Conservation (phyloP, 768 basidiomycete species). For the Pulveroboletus frians region DNA sequence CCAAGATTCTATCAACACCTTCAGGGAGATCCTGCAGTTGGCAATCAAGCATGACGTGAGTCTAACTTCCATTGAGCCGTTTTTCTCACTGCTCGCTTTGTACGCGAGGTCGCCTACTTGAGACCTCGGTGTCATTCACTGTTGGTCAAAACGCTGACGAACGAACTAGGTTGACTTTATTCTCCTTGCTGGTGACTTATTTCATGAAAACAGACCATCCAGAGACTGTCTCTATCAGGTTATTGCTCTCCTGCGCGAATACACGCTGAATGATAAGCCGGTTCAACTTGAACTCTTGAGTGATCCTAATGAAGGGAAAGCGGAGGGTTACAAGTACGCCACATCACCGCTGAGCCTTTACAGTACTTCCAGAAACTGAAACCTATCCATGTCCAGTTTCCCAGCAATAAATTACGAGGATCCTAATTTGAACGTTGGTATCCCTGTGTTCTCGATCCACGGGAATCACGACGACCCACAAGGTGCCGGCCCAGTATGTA, state of each 20-base stretch:
- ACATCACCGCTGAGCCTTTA: not conserved
- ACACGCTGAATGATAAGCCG: conserved; percentile 82
- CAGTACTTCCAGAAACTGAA: not conserved
- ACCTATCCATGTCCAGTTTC: conserved; percentile 51
- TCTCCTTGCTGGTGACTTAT: conserved; percentile 91
- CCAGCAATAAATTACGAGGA: conserved; percentile 98
- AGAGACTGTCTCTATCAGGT: conserved; percentile 85
- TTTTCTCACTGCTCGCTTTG: not conserved
- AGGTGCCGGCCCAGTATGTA: conserved; percentile 80
- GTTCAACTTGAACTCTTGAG: conserved; percentile 89
- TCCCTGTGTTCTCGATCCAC: conserved; percentile 99
- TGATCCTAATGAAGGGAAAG: conserved; percentile 87
- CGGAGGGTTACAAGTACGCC: conserved; percentile 74
- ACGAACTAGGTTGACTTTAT: conserved; percentile 82
- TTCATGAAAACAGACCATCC: conserved; percentile 96
- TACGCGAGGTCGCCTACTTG: not conserved
- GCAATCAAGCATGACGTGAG: conserved; percentile 84
- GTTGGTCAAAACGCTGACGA: conserved; percentile 2
- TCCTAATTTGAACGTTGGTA: conserved; percentile 87
- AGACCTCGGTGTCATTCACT: not conserved
- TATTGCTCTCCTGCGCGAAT: conserved; percentile 85
- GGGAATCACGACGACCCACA: conserved; percentile 99
- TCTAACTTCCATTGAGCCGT: conserved; percentile 6
- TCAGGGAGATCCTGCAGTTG: conserved; percentile 87
- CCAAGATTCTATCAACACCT: conserved; percentile 92